Conservation (phyloP, 2,329 filamentous ascomycete genomes). For the Alternaria sp. region DNA sequence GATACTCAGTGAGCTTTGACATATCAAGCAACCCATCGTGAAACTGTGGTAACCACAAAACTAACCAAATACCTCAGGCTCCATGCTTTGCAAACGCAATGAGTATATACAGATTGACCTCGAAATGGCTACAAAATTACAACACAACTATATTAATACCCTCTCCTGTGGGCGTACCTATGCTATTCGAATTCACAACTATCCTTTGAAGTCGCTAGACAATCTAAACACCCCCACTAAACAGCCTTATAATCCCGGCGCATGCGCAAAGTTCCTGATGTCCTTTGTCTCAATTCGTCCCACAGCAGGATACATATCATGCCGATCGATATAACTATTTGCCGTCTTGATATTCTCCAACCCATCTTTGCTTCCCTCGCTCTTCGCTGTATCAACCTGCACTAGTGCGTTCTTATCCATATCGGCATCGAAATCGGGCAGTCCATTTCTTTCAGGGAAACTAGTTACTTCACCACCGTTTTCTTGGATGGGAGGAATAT, state of each 20-base stretch:
- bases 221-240: neutral
- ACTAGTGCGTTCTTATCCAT: constrained; percentile 36
- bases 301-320: constrained; percentile 53
- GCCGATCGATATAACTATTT: constrained; percentile 50
- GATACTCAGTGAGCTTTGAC: neutral
- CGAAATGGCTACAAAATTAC: neutral
- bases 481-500: constrained; percentile 19
- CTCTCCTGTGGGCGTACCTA: neutral
- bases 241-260: constrained; percentile 2
- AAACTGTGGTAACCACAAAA: neutral
- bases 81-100: neutral
- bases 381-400: constrained; percentile 38
- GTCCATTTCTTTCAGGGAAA: constrained; percentile 13
- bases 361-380: constrained; percentile 27
- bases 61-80: neutral
- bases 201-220: neutral
- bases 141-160: neutral
- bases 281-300: constrained; percentile 52
- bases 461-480: constrained; percentile 15
- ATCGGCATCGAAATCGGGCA: neutral
- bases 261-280: constrained; percentile 43
- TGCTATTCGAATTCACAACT: neutral
- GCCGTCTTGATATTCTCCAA: constrained; percentile 43
- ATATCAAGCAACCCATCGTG: neutral
- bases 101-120: neutral